These are phyloP conservation scores for Xylaria nigripes DNA, from an alignment of 495 filamentous ascomycete species.

Conservation along the genomic window DNA sequence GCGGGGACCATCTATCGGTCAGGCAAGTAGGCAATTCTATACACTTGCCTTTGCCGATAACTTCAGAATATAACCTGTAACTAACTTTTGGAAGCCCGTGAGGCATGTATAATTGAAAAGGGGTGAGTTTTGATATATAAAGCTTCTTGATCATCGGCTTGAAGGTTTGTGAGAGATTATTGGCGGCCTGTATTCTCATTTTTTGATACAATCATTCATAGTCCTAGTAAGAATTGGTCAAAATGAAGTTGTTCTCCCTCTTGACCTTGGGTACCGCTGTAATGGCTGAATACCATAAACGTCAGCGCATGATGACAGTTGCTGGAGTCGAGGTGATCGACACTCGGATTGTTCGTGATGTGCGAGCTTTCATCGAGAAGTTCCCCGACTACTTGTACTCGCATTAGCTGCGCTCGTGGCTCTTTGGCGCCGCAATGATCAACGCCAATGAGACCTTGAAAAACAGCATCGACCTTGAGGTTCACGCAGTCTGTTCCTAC, in stretches of 20 bases:
- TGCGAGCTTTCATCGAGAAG: slow-evolving; percentile 32
- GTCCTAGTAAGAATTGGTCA: background rate
- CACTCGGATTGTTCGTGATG: slow-evolving; percentile 17
- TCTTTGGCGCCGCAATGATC: slow-evolving; percentile 36
- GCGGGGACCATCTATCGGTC: too few relatives aligned
- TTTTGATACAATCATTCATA: background rate
- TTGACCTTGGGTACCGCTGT: slow-evolving; percentile 1
- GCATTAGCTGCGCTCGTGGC: slow-evolving; percentile 40
- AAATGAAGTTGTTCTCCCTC: slow-evolving; percentile 5
- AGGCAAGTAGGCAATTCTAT: too few relatives aligned
- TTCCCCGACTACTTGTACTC: slow-evolving; percentile 31
- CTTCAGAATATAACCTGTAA: too few relatives aligned
- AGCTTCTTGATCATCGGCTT: too few relatives aligned
- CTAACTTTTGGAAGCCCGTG: too few relatives aligned
- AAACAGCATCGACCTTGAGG: slow-evolving; percentile 25
- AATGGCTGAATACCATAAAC: background rate
- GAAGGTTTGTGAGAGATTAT: too few relatives aligned
- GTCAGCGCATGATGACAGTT: slow-evolving; percentile 11
- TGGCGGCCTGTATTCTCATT: too few relatives aligned
- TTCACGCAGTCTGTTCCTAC: slow-evolving; percentile 29
- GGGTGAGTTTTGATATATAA: too few relatives aligned
- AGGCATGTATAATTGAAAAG: too few relatives aligned
- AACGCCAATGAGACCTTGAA: slow-evolving; percentile 24
- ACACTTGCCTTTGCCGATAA: too few relatives aligned
- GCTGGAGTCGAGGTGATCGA: slow-evolving; percentile 21